A percentile compares a stretch with the other conserved stretches of the same genome.
Conservation (phyloP, 2,329 filamentous ascomycete species). For the Mycogone perniciosa region DNA sequence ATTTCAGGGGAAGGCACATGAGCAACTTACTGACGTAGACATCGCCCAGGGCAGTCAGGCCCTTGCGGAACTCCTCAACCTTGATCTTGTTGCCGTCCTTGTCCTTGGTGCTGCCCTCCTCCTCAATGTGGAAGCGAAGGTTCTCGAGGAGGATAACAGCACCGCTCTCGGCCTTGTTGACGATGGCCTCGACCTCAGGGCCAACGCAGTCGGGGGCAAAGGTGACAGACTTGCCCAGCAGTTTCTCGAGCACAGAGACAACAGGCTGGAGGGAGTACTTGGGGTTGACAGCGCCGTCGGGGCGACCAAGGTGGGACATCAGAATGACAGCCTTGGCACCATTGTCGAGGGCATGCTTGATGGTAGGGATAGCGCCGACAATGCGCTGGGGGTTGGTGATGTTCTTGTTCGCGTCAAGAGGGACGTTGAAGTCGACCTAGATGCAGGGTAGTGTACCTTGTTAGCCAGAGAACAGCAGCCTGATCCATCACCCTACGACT, state of each 20-base stretch:
- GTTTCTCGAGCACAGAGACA: conserved; percentile 84
- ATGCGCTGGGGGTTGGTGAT: conserved; percentile 99
- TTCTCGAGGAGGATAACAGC: conserved; percentile 92
- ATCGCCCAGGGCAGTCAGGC: conserved; percentile 87
- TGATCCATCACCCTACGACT: not conserved
- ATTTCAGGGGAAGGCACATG: not conserved
- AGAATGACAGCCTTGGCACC: conserved; percentile 89
- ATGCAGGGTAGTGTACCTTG: not conserved
- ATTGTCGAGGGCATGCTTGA: conserved; percentile 87
- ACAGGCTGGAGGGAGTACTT: conserved; percentile 97
- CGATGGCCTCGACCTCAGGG: conserved; percentile 79
- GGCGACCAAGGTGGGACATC: conserved; percentile 97
- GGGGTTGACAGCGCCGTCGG: conserved; percentile 78
- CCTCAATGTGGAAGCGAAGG: conserved; percentile 95
- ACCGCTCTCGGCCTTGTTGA: conserved; percentile 74
- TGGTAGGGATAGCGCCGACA: conserved; percentile 87
- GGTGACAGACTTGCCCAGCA: conserved; percentile 74
- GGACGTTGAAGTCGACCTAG: conserved; percentile 99
- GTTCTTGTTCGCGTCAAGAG: conserved; percentile 85
- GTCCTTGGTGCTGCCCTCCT: conserved; percentile 95
- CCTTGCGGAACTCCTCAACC: conserved; percentile 91
- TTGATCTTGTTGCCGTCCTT: conserved; percentile 94
- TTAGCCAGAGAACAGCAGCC: not conserved
- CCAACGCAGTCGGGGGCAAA: conserved; percentile 91
- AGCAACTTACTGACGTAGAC: conserved; percentile 80